Evolutionary conservation across 768 basidiomycete genomes (phyloP), one percentile per base, ranked within the genome.

Genomic region (Macrolepiota albuminosa): DNA sequence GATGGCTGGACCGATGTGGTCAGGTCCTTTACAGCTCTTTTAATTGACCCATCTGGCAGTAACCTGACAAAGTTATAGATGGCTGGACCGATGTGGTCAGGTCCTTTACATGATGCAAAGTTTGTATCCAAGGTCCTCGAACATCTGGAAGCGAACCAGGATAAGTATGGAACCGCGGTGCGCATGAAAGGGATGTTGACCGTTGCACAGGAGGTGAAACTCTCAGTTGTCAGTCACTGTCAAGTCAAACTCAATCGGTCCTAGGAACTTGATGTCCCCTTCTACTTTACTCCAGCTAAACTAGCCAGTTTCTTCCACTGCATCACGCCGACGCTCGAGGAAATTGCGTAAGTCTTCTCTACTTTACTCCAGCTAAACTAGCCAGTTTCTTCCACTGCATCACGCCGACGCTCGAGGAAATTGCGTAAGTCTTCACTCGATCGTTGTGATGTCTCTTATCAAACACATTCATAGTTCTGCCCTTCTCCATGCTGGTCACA

Each of bases 1-100:
- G 93, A 69, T 95, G 39, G 93, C 90, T 21, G 97, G 97, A 1
- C 97, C 97, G 0, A 95, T 99, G 91, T 98, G 97, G 97, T 86
- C 89, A 6, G 95, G 89, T 1, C 84, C 88, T 1, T 73, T 99
- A 26, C 97, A 99, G 83, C 73, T 36, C 29, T 36, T n/a, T 39
- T 39, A 45, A 21, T 43, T n/a, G 46, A 14, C n/a, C 24, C 8
- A 33, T 37, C 18, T 24, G 33, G 24, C 29, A 14, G 33, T 14
- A 43, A 21, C 45, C 48, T 56, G 54, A 58, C 18, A 46, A 29
- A 24, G 50, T 52, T 45, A 47, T 62, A 96, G 93, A 69, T 95
- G 39, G 93, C 90, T 21, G 97, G 97, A 1, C 97, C 97, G 0
- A 95, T 99, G 91, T 98, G 97, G 97, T 86, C 89, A 6, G 95